A percentile compares a stretch with the other conserved stretches of the same genome.
phyloP scores from a whole-genome alignment of 192 early-diverging fungal genomes.

The Rhizophagus sp. region DNA sequence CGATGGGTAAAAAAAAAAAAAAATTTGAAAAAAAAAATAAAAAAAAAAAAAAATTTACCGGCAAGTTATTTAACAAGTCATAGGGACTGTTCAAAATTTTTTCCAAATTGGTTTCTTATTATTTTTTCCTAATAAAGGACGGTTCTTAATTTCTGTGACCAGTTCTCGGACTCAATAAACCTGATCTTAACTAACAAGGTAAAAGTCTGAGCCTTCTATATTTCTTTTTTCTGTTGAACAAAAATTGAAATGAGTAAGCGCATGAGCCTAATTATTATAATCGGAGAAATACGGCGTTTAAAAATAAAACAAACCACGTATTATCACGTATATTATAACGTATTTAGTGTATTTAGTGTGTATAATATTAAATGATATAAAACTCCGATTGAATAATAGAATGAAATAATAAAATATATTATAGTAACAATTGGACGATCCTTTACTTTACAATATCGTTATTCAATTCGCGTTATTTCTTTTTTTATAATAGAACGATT shows the following conservation, averaged over 20 bases:
- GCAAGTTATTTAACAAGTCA: not conserved
- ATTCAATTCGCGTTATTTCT: not conserved
- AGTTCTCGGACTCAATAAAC: not conserved
- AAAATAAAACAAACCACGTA: not conserved
- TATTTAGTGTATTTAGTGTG: too few species aligned
- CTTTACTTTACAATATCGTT: not conserved
- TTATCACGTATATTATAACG: too few species aligned
- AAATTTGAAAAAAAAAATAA: too few species aligned
- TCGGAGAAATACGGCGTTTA: not conserved
- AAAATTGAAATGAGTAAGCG: not conserved
- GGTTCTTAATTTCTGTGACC: not conserved
- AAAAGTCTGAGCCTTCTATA: not conserved
- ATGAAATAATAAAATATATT: too few species aligned
- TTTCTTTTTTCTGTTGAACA: slow-evolving; percentile 1
- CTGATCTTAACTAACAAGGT: not conserved
- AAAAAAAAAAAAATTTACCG: not conserved
- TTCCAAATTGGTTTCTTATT: not conserved
- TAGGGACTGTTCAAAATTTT: not conserved
- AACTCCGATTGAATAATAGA: too few species aligned
- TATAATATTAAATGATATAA: too few species aligned
- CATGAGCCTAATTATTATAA: not conserved
- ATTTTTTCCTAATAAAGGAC: not conserved
- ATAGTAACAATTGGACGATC: not conserved
- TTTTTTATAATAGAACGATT: not conserved
- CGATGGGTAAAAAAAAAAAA: not conserved